Base-by-base conservation (phyloP, 2,329 filamentous ascomycete species). In the Scolecobasidium constrictum region DNA sequence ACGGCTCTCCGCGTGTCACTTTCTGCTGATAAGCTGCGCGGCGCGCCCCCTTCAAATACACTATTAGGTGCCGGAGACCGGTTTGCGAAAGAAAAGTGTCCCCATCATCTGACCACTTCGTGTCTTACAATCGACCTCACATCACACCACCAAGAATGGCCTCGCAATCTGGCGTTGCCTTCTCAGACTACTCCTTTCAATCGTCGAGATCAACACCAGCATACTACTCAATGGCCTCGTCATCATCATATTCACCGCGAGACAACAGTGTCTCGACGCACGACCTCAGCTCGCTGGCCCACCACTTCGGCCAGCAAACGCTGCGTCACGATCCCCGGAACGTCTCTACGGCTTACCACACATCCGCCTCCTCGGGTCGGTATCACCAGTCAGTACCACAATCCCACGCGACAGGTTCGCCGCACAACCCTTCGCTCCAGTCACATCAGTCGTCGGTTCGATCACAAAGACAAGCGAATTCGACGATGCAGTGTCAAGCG, bases 291-390 rank as follows among this genome's bases (percentile, higher is more conserved):
- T 11, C 20, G 26, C 19, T 42, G 7, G 34, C 40, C 18, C 12
- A 42, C 5, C 40, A 36, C 23, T 42, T 42, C 13, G 21, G 33
- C 19, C 40, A 36, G 18, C 40, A 42, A 33, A 18, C n/a, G 9
- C n/a, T 17, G 7, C 34, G 9, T 9, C 34, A 36, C 12, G 13
- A 36, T 16, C 13, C 12, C 9, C 9, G 12, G 7, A 18, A 11
- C 16, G 18, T 11, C 16, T 11, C 9, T 36, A 36, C 9, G 9
- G 34, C 17, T 11, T 15, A 19, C 18, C 23, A 19, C 33, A 21
- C 18, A 34, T 18, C 40, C 26, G 16, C 31, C 34, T 16, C 26
- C 16, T 20, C n/a, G 4, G 12, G 21, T 31, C 26, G 16, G 19
- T 20, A 21, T 20, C 40, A 42, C 18, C 40, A 35, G 18, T 20